Evolutionary conservation across 345 rosid genomes (phyloP), one percentile per base, ranked within the genome.

Genomic region (Populus euphratica): DNA sequence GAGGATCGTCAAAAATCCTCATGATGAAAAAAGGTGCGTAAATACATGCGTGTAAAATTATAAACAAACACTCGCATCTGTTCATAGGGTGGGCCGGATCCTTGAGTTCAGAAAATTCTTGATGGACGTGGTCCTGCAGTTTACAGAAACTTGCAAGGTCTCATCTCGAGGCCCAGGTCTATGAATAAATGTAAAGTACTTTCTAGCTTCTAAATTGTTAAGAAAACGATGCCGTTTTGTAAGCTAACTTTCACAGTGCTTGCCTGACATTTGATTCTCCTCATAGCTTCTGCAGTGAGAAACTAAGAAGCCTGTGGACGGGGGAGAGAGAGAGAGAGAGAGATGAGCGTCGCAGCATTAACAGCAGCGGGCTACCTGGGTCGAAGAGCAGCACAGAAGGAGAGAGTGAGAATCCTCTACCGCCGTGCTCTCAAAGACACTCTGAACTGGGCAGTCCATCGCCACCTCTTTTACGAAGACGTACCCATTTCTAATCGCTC

Each of bases 391-490:
- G 93, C 93, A 35, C 97, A 96, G 86, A 92, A 86, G 86, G 94
- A 93, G 89, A 88, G 92, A 81, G 97, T 91, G 69, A 87, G 93
- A 83, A 92, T 96, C 85, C 97, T 96, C 54, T 93, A 96, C 83
- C 89, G 98, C 70, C 96, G 97, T 59, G 97, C 99, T 54, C 95
- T 96, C 49, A 93, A 90, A 82, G 98, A 96, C 79, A 89, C 92
- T 61, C 97, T 96, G 64, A 92, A 92, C 85, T 93, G 99, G 98
- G 96, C 97, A 73, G 99, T 96, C 56, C 98, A 91, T 86, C 97
- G 97, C 83, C 94, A 92, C 80, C 93, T 93, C 79, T 96, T 96
- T 85, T 93, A 93, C 79, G 77, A 81, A 62, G 98, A 96, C 72
- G 99, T 92, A 87, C 23, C 21, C 41, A 14, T 8, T 27, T 27